Evolutionary conservation across 1,284 basidiomycete species (phyloP).

Genomic region (Malassezia globosa): DNA sequence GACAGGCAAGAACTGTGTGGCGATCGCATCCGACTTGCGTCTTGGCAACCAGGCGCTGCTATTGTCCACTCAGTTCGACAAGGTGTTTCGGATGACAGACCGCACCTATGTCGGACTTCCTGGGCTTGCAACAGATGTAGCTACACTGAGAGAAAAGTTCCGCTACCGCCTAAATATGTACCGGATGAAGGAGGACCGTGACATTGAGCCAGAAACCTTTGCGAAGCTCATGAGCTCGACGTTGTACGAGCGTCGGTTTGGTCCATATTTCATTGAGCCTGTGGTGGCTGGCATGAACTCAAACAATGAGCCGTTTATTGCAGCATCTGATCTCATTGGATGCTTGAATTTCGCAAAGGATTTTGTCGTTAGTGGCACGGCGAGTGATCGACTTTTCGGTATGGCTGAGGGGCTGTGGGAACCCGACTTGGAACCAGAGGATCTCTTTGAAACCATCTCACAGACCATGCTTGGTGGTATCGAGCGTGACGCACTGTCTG

Average conservation of each 20-base stretch:
- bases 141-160: slow-evolving; percentile 59
- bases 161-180: slow-evolving; percentile 96
- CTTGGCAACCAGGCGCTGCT: slow-evolving; percentile 80
- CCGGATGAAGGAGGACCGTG: slow-evolving; percentile 96
- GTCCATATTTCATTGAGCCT: slow-evolving; percentile 93
- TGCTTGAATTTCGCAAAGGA: slow-evolving; percentile 91
- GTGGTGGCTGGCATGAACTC: slow-evolving; percentile 81
- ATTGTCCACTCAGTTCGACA: slow-evolving; percentile 85
- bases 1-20: slow-evolving; percentile 97
- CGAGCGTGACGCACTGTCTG: slow-evolving; percentile 89
- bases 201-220: slow-evolving; percentile 92
- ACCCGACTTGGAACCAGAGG: slow-evolving; percentile 86
- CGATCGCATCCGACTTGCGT: slow-evolving; percentile 89
- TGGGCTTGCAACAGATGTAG: slow-evolving; percentile 84
- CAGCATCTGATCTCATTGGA: slow-evolving; percentile 88
- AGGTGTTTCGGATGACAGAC: slow-evolving; percentile 89
- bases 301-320: slow-evolving; percentile 80
- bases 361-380: slow-evolving; percentile 92
- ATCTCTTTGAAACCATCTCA: slow-evolving; percentile 95
- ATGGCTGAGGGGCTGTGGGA: slow-evolving; percentile 98
- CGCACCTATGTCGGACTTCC: slow-evolving; percentile 83
- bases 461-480: slow-evolving; percentile 91
- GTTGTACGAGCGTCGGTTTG: slow-evolving; percentile 92
- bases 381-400: slow-evolving; percentile 82
- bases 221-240: slow-evolving; percentile 90